Percentiles rank a stretch among this genome's conserved stretches.
Evolutionary conservation across 1,284 basidiomycete species (phyloP).

Genomic region (Heterobasidion parviporum): DNA sequence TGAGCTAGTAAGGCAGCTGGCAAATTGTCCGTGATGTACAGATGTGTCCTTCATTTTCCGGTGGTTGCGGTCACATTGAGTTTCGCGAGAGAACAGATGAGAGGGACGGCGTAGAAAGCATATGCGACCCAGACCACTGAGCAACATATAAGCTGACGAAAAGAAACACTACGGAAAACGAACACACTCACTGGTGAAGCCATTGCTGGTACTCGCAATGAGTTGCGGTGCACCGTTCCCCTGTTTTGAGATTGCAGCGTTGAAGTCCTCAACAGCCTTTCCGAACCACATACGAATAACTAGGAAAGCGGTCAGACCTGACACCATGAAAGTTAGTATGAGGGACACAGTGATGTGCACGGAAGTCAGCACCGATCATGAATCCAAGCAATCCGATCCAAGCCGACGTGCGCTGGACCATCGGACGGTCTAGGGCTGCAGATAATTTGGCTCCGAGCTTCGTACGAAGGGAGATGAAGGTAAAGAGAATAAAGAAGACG

Average conservation of each 20-base stretch:
- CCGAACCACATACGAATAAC: constrained; percentile 76
- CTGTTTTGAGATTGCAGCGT: constrained; percentile 44
- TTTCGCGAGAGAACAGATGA: constrained; percentile 64
- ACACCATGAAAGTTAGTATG: not conserved
- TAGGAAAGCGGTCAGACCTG: constrained; percentile 64
- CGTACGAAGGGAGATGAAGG: constrained; percentile 57
- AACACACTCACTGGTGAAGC: constrained; percentile 58
- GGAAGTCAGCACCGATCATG: constrained; percentile 42
- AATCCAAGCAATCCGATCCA: constrained; percentile 73
- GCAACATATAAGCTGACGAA: constrained; percentile 3
- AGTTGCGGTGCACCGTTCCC: constrained; percentile 48
- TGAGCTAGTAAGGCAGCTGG: constrained; percentile 1
- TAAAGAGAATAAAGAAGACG: constrained; percentile 63
- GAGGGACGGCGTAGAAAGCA: constrained; percentile 62
- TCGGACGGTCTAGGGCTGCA: constrained; percentile 45
- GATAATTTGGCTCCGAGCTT: constrained; percentile 49
- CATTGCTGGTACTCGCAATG: constrained; percentile 59
- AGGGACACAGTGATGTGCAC: too few relatives aligned
- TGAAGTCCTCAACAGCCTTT: constrained; percentile 72
- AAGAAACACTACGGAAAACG: not conserved
- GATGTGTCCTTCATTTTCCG: constrained; percentile 15
- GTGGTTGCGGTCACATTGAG: constrained; percentile 40
- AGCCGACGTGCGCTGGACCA: constrained; percentile 50
- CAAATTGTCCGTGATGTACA: not conserved
- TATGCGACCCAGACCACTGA: constrained; percentile 73